Conservation (phyloP, 2,329 filamentous ascomycete species). For the Cryphonectria carpinicola region DNA sequence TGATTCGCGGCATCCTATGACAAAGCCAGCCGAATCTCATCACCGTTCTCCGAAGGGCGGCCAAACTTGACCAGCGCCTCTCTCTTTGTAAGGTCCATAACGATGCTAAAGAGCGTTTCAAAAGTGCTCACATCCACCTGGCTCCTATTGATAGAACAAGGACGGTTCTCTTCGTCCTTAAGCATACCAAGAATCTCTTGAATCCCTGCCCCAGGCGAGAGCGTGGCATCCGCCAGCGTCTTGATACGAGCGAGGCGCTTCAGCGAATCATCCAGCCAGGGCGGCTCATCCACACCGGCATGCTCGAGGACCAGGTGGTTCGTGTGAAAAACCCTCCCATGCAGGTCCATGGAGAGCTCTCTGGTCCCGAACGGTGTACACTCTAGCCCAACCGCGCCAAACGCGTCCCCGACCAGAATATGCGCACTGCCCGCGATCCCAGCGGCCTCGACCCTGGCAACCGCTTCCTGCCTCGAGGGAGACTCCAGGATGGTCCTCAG, state of each 20-base stretch:
- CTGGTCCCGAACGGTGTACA: conserved; percentile 17
- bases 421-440: conserved; percentile 28
- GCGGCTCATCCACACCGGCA: conserved; percentile 17
- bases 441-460: background rate
- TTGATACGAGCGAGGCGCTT: conserved; percentile 14
- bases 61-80: conserved; percentile 25
- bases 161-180: conserved; percentile 23
- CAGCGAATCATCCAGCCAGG: conserved; percentile 18
- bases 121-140: background rate
- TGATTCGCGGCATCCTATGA: background rate
- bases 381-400: conserved; percentile 21
- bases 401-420: conserved; percentile 25
- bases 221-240: background rate
- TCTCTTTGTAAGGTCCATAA: conserved; percentile 22
- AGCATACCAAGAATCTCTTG: conserved; percentile 9
- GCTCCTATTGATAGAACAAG: conserved; percentile 25
- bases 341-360: conserved; percentile 10
- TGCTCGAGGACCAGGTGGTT: conserved; percentile 26
- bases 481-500: conserved; percentile 60
- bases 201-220: background rate
- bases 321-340: conserved; percentile 15
- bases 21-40: conserved; percentile 16
- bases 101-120: conserved; percentile 26
- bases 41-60: conserved; percentile 20
- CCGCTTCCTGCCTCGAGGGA: conserved; percentile 33